Conservation (phyloP, 164 flowering plant species). For the Warburgia ugandensis region DNA sequence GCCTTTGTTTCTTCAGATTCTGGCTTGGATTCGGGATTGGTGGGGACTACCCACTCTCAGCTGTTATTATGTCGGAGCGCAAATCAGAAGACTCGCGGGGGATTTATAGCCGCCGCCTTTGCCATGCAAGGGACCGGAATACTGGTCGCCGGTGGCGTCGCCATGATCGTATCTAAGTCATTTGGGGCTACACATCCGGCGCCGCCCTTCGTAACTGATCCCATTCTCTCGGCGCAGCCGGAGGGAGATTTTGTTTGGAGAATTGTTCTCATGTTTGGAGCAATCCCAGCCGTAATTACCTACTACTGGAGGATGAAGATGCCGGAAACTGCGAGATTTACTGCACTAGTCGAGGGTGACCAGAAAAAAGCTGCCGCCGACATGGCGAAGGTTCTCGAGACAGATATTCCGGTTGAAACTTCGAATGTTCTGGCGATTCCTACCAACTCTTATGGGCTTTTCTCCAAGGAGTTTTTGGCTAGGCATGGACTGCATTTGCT, state of each 20-base stretch:
- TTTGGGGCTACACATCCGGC: conserved; percentile 21
- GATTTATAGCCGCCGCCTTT: conserved; percentile 43
- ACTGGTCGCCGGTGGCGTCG: conserved; percentile 42
- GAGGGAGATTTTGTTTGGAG: conserved; percentile 66
- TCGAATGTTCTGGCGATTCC: conserved; percentile 34
- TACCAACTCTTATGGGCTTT: conserved; percentile 21
- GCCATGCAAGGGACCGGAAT: conserved; percentile 65
- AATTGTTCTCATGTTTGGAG: conserved; percentile 64
- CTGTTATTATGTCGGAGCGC: conserved; percentile 51
- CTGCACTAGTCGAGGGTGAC: conserved; percentile 70
- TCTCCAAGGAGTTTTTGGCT: conserved; percentile 25
- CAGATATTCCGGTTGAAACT: conserved; percentile 33
- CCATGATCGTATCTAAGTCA: conserved; percentile 34
- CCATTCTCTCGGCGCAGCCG: conserved; percentile 25
- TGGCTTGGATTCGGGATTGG: conserved; percentile 61
- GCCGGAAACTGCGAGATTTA: conserved; percentile 87
- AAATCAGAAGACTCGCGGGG: conserved; percentile 44
- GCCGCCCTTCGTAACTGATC: background rate
- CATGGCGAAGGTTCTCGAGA: conserved; percentile 44
- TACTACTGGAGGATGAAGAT: conserved; percentile 80
- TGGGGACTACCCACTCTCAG: conserved; percentile 47
- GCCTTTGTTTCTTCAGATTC: conserved; percentile 55
- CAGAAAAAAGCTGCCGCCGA: conserved; percentile 55
- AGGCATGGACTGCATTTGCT: conserved; percentile 58
- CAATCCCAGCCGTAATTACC: conserved; percentile 61